phyloP scores from a whole-genome alignment of 202 grass and related monocot genomes.

The Dendrocalamus latiflorus region DNA sequence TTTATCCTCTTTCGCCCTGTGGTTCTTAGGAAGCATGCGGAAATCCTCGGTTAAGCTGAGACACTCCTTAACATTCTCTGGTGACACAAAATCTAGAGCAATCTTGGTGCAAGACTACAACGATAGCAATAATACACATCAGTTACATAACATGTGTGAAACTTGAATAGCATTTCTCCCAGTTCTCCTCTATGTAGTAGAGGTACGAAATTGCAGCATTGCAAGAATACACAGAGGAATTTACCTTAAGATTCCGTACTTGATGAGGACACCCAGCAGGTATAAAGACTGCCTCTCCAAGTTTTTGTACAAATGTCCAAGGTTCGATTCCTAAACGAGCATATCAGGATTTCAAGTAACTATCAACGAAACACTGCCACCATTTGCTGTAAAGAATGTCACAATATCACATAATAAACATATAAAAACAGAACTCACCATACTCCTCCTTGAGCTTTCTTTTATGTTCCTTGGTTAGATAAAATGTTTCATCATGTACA shows the following conservation, averaged over 20 bases:
- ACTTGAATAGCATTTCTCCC: not conserved
- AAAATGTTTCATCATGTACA: constrained; percentile 88
- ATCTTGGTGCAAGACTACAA: constrained; percentile 83
- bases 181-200: not conserved
- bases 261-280: constrained; percentile 87
- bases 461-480: constrained; percentile 74
- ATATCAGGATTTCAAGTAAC: constrained; percentile 24
- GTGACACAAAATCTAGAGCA: constrained; percentile 82
- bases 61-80: constrained; percentile 64
- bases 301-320: constrained; percentile 82
- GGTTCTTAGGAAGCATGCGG: constrained; percentile 57
- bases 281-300: constrained; percentile 87
- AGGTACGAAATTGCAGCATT: not conserved
- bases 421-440: constrained; percentile 50
- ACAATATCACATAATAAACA: not conserved
- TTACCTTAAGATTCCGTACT: constrained; percentile 83
- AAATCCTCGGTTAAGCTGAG: constrained; percentile 69
- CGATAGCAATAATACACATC: not conserved
- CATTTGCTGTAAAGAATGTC: not conserved
- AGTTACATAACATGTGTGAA: too few relatives aligned
- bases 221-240: not conserved
- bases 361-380: not conserved
- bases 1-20: constrained; percentile 83
- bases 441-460: constrained; percentile 75
- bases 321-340: constrained; percentile 59